phyloP scores from a whole-genome alignment of 140 eudicot species.

The Erigeron philadelphicus region DNA sequence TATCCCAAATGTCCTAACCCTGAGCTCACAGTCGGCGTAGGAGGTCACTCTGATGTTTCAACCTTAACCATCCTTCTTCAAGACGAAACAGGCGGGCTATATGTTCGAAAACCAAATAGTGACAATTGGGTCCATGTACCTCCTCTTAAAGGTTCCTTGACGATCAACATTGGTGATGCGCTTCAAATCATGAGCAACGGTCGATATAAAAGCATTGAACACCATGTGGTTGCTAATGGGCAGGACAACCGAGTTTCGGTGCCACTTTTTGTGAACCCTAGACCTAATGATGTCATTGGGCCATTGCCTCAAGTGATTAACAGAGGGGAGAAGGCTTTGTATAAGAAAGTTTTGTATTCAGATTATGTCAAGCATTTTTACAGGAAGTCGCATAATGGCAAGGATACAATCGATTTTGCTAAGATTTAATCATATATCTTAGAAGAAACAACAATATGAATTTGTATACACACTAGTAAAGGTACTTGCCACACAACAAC shows the following conservation, averaged over 20 bases:
- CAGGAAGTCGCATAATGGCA: constrained; percentile 42
- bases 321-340: constrained; percentile 38
- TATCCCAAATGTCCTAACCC: constrained; percentile 60
- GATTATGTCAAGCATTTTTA: constrained; percentile 46
- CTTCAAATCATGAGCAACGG: constrained; percentile 54
- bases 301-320: constrained; percentile 38
- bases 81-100: constrained; percentile 52
- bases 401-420: constrained; percentile 40
- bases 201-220: constrained; percentile 52
- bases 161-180: constrained; percentile 45
- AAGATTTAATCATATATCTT: constrained; percentile 10
- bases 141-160: constrained; percentile 43
- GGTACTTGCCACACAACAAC: too few species aligned
- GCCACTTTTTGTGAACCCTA: constrained; percentile 45
- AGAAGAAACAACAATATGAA: not conserved
- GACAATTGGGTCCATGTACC: constrained; percentile 51
- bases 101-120: constrained; percentile 38
- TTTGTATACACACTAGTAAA: not conserved
- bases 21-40: constrained; percentile 48
- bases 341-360: constrained; percentile 34
- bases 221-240: constrained; percentile 39
- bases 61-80: constrained; percentile 52
- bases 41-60: constrained; percentile 54
- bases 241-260: constrained; percentile 39
- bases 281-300: constrained; percentile 33